Percentiles rank a stretch among this genome's conserved stretches.
Conservation (phyloP, 2,329 filamentous ascomycete species). For the Shiraia bambusicola region DNA sequence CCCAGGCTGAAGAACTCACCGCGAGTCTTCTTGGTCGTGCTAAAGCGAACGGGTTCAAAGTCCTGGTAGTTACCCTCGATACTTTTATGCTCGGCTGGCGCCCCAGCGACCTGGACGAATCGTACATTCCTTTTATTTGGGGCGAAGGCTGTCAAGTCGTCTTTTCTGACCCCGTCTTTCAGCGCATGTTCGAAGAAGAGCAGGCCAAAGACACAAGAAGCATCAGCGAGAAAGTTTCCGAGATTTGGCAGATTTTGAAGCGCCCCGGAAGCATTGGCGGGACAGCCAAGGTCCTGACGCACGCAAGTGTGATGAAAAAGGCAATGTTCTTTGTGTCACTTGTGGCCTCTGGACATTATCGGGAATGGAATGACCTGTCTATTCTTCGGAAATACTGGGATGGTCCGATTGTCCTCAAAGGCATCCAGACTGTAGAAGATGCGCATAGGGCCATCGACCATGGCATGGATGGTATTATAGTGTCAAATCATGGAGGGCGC, state of each 20-base stretch:
- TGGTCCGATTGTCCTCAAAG: conserved; percentile 44
- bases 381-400: conserved; percentile 39
- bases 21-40: conserved; percentile 63
- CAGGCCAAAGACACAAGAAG: conserved; percentile 36
- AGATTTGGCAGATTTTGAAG: conserved; percentile 42
- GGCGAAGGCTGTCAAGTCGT: conserved; percentile 40
- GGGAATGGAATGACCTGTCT: conserved; percentile 39
- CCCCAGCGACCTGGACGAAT: conserved; percentile 65
- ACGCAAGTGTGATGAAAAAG: conserved; percentile 39
- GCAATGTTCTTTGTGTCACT: conserved; percentile 40
- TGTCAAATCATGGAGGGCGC: conserved; percentile 43
- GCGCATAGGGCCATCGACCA: conserved; percentile 38
- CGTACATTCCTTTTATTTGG: conserved; percentile 61
- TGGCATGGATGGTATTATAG: conserved; percentile 42
- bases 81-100: conserved; percentile 70
- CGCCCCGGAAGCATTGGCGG: conserved; percentile 39
- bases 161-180: conserved; percentile 43
- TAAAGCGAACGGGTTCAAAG: conserved; percentile 61
- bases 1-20: conserved; percentile 64
- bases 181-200: conserved; percentile 34
- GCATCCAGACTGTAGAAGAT: conserved; percentile 43
- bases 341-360: conserved; percentile 39
- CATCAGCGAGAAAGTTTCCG: conserved; percentile 34
- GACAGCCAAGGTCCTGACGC: conserved; percentile 35
- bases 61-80: conserved; percentile 71